These are phyloP conservation scores for Sordariomycetes sp. DNA, from an alignment of 2,329 filamentous ascomycete genomes.

Conservation along the genomic window DNA sequence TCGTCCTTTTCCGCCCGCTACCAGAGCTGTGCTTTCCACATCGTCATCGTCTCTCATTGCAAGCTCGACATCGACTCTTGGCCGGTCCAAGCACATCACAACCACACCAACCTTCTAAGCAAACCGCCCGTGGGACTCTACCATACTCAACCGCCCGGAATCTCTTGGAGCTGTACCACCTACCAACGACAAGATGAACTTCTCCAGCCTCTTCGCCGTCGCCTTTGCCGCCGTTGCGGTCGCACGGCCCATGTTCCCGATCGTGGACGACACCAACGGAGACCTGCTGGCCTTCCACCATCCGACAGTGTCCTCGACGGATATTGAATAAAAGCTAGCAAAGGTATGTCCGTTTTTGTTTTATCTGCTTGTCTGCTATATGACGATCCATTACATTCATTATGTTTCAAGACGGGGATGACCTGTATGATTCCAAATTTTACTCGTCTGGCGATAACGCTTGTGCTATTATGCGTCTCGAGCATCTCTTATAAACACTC, in stretches of 20 bases:
- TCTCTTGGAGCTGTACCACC: no score
- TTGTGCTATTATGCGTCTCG: no score
- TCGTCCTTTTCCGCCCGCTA: no score
- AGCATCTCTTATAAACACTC: no score
- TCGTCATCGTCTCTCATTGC: neutral
- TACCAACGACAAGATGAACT: conserved; percentile 3
- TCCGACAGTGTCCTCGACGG: conserved; percentile 7
- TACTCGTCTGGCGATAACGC: no score
- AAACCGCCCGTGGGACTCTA: neutral
- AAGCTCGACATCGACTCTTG: no score
- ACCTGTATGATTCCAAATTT: conserved; percentile 24
- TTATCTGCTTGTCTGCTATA: neutral
- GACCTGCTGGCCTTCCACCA: neutral
- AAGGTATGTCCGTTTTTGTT: neutral
- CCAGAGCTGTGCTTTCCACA: no score
- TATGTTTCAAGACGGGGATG: conserved; percentile 31
- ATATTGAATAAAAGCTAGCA: conserved; percentile 6
- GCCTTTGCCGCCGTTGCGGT: conserved; percentile 3
- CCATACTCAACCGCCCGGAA: no score
- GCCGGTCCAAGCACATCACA: neutral
- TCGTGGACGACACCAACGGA: neutral
- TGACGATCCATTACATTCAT: conserved; percentile 9
- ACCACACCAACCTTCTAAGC: neutral
- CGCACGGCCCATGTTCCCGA: conserved; percentile 2
- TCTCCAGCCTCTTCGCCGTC: conserved; percentile 3